Percentiles rank a stretch among this genome's conserved stretches.
Conservation (phyloP, 768 basidiomycete genomes). For the Mycena sanguinolenta region DNA sequence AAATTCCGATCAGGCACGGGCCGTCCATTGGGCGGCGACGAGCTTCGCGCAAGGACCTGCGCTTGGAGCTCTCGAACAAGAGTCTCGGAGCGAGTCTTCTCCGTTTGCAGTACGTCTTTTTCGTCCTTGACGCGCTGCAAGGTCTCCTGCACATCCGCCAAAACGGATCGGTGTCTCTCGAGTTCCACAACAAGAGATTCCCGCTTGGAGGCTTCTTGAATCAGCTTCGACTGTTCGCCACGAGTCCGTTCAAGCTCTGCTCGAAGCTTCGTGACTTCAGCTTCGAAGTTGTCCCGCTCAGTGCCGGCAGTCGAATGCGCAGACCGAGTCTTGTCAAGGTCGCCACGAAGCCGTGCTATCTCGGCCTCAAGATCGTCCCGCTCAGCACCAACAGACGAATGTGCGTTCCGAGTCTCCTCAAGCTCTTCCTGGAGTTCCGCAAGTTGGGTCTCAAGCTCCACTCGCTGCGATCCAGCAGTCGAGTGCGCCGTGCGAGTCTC, state of each 20-base stretch:
- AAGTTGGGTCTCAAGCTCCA: slow-evolving; percentile 60
- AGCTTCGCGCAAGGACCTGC: slow-evolving; percentile 72
- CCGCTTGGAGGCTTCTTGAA: slow-evolving; percentile 80
- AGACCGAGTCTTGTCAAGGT: slow-evolving; percentile 65
- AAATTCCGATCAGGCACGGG: slow-evolving; percentile 64
- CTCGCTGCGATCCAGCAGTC: slow-evolving; percentile 59
- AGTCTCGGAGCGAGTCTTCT: slow-evolving; percentile 77
- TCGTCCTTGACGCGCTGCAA: slow-evolving; percentile 86
- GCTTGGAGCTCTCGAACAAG: slow-evolving; percentile 85
- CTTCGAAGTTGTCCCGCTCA: slow-evolving; percentile 50
- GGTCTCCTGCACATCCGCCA: slow-evolving; percentile 84
- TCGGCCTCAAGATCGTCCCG: slow-evolving; percentile 61
- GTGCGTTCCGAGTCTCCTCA: slow-evolving; percentile 51
- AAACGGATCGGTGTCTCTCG: slow-evolving; percentile 80
- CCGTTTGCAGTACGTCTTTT: slow-evolving; percentile 80
- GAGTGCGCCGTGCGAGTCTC: slow-evolving; percentile 51
- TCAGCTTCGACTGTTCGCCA: slow-evolving; percentile 70
- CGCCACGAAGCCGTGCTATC: slow-evolving; percentile 67
- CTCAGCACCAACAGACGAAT: slow-evolving; percentile 60
- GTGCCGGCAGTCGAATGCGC: slow-evolving; percentile 44
- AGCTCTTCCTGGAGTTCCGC: slow-evolving; percentile 71
- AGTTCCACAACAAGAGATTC: slow-evolving; percentile 82
- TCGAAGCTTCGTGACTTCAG: slow-evolving; percentile 52
- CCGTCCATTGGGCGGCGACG: slow-evolving; percentile 70
- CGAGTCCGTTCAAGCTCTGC: slow-evolving; percentile 63